Evolutionary conservation across 225 moss, liverwort and hornwort species (phyloP), one percentile per base, ranked within the genome.

Genomic region (Polytrichum formosum): DNA sequence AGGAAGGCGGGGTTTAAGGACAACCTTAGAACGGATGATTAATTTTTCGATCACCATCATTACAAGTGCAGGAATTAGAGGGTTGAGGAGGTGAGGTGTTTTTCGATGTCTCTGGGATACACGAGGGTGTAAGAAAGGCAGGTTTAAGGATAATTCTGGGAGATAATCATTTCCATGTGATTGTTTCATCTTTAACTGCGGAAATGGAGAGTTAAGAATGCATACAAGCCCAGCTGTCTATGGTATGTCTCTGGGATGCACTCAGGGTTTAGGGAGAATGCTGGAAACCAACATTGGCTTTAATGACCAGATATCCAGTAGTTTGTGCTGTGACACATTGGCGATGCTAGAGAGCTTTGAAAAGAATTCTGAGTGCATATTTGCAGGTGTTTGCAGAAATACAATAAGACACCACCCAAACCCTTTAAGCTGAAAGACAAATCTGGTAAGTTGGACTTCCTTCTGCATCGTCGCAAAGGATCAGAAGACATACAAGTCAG

Each of bases 331-430:
- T 10, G 13, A 10, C 37, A 37, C 37, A 37, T 37, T 13, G 33
- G 23, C 23, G 64, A 16, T 26, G 64, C 29, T 64, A 18, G 54
- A 55, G 68, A 68, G 68, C 16, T 25, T 54, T 55, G 13, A 37
- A 37, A 37, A 10, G 37, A 0, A 13, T 37, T 37, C 37, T 13
- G 37, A 37, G 37, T 37, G 37, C 3, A 68, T 26, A n/a, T 18
- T 81, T 73, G 75, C 75, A 72, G 81, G 55, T 61, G 66, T 54
- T 68, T 83, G 71, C 83, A 83, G 87, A 55, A 64, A 35, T 83
- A 78, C 55, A 81, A 63, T 10, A 78, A 80, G 78, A 74, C 66
- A 55, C 87, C 81, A 19, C 80, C 83, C 68, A 76, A 78, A 71
- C 77, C 87, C 23, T 87, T 87, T 81, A 87, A 81, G 63, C 2